Evolutionary conservation across 2,329 filamentous ascomycete genomes (phyloP).

Genomic region (Trichophyton rubrum): DNA sequence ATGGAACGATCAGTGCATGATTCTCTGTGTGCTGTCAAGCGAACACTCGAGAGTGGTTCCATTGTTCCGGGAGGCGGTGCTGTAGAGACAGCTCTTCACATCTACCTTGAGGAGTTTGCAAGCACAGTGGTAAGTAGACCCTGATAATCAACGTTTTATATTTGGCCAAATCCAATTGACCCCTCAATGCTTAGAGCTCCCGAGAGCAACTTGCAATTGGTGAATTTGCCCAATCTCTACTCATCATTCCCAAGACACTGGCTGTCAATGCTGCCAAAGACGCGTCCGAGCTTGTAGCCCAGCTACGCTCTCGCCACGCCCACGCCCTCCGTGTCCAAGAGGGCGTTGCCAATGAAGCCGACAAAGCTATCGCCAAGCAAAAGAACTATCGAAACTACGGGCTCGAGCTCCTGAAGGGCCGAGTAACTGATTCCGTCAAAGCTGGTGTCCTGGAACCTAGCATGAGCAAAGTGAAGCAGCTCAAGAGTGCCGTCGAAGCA

Average conservation of each 20-base stretch:
- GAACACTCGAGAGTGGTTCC: constrained; percentile 88
- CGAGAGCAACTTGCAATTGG: constrained; percentile 95
- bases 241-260: constrained; percentile 89
- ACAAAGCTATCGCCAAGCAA: constrained; percentile 80
- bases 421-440: constrained; percentile 87
- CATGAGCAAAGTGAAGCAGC: constrained; percentile 94
- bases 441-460: constrained; percentile 90
- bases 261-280: constrained; percentile 97
- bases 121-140: constrained; percentile 63
- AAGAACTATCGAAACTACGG: constrained; percentile 99
- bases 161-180: background rate
- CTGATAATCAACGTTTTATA: background rate
- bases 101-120: constrained; percentile 97
- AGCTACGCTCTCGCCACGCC: constrained; percentile 86
- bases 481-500: constrained; percentile 96
- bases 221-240: constrained; percentile 89
- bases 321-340: constrained; percentile 85
- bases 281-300: constrained; percentile 84
- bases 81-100: constrained; percentile 96
- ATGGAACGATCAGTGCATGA: constrained; percentile 99
- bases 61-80: constrained; percentile 94
- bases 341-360: constrained; percentile 62
- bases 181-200: constrained; percentile 46
- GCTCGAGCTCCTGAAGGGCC: constrained; percentile 75
- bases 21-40: constrained; percentile 90